Percentiles rank a stretch among this genome's conserved stretches.
Conservation (phyloP, 2,329 filamentous ascomycete genomes). For the Microcyclospora tardicrescens region DNA sequence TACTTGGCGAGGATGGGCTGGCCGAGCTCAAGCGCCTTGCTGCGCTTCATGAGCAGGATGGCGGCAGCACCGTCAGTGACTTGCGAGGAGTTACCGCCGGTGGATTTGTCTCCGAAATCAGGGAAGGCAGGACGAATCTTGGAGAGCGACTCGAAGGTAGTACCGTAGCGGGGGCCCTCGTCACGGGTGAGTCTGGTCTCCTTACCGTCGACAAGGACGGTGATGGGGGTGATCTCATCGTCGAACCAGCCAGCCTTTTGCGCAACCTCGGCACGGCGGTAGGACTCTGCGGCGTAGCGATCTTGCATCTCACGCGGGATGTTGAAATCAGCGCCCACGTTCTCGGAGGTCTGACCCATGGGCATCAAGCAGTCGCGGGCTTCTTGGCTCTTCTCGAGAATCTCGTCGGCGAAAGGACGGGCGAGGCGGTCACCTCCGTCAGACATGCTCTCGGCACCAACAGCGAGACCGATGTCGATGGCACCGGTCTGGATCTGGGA, state of each 20-base stretch:
- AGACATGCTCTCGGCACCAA: constrained; percentile 85
- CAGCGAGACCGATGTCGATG: constrained; percentile 77
- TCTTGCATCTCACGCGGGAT: constrained; percentile 73
- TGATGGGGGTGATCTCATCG: constrained; percentile 88
- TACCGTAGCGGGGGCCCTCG: constrained; percentile 83
- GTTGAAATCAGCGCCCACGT: constrained; percentile 82
- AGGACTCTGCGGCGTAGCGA: constrained; percentile 73
- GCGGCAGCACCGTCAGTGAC: constrained; percentile 90
- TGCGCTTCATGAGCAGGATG: constrained; percentile 86
- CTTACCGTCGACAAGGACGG: constrained; percentile 60
- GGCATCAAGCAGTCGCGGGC: constrained; percentile 77
- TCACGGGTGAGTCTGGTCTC: constrained; percentile 70
- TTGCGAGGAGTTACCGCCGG: constrained; percentile 88
- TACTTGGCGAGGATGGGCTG: constrained; percentile 93
- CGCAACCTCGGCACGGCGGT: constrained; percentile 71
- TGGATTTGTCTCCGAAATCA: constrained; percentile 73
- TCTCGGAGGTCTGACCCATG: constrained; percentile 98
- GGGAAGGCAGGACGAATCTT: constrained; percentile 90
- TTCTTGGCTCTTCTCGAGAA: constrained; percentile 60
- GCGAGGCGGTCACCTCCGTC: constrained; percentile 56
- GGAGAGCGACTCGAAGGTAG: constrained; percentile 64
- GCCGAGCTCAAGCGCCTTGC: constrained; percentile 69
- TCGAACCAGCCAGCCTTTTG: constrained; percentile 86
- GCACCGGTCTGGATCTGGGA: constrained; percentile 67
- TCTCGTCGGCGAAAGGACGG: constrained; percentile 62